These are phyloP conservation scores for Tetrapyrgos nigripes DNA, from an alignment of 1,284 basidiomycete genomes.

Conservation along the genomic window DNA sequence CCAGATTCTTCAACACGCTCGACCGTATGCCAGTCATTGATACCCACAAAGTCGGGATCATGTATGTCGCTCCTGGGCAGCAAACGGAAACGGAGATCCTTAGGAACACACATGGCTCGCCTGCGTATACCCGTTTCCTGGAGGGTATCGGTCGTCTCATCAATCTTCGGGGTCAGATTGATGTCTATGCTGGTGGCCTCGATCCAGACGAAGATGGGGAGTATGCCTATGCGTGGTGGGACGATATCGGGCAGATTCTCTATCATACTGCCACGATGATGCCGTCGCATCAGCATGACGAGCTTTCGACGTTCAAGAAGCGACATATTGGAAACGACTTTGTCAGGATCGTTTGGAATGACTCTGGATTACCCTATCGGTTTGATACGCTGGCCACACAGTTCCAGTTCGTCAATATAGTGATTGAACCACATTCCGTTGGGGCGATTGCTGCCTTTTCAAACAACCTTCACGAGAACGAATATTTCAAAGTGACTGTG, in stretches of 20 bases:
- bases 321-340: constrained; percentile 95
- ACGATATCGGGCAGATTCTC: constrained; percentile 94
- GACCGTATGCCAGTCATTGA: constrained; percentile 96
- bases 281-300: constrained; percentile 75
- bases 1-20: constrained; percentile 70
- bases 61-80: constrained; percentile 96
- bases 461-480: constrained; percentile 80
- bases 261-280: constrained; percentile 98
- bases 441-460: constrained; percentile 84
- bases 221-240: constrained; percentile 98
- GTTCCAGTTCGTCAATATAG: constrained; percentile 98
- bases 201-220: constrained; percentile 91
- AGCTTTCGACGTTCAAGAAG: constrained; percentile 87
- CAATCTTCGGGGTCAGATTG: constrained; percentile 88
- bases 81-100: constrained; percentile 88
- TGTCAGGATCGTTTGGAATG: constrained; percentile 97
- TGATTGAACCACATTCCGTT: constrained; percentile 92
- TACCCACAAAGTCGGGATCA: constrained; percentile 95
- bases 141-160: constrained; percentile 90
- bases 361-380: constrained; percentile 84
- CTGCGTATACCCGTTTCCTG: constrained; percentile 93
- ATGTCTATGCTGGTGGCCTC: constrained; percentile 95
- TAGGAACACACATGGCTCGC: constrained; percentile 91
- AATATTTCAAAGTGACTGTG: constrained; percentile 92
- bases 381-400: constrained; percentile 93